phyloP scores from a whole-genome alignment of 1,284 basidiomycete genomes.

The Leccinum brunneo-olivaceum region DNA sequence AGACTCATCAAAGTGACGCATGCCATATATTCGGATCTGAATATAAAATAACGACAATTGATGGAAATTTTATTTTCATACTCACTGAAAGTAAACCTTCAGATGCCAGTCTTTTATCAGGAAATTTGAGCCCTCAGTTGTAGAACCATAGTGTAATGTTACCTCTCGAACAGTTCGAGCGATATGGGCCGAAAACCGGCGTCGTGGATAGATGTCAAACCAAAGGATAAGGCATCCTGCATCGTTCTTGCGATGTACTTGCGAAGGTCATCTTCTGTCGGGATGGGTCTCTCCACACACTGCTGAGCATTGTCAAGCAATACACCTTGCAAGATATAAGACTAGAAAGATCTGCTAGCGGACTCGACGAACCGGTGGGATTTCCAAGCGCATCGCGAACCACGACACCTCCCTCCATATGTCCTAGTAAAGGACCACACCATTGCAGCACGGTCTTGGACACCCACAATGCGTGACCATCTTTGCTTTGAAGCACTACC shows the following conservation, averaged over 20 bases:
- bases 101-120: slow-evolving; percentile 44
- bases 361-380: slow-evolving; percentile 60
- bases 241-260: slow-evolving; percentile 61
- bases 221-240: slow-evolving; percentile 60
- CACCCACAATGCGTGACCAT: slow-evolving; percentile 88
- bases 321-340: slow-evolving; percentile 39
- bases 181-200: slow-evolving; percentile 68
- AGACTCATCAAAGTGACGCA: slow-evolving; percentile 65
- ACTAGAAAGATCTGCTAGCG: background rate
- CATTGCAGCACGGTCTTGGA: slow-evolving; percentile 54
- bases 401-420: slow-evolving; percentile 73
- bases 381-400: slow-evolving; percentile 59
- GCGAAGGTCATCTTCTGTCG: slow-evolving; percentile 59
- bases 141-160: slow-evolving; percentile 5
- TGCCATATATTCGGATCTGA: slow-evolving; percentile 68
- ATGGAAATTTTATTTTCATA: slow-evolving; percentile 1
- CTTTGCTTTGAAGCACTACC: slow-evolving; percentile 76
- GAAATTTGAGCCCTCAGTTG: background rate
- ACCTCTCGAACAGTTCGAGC: slow-evolving; percentile 71
- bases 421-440: slow-evolving; percentile 56
- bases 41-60: background rate
- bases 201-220: slow-evolving; percentile 80
- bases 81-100: slow-evolving; percentile 57
- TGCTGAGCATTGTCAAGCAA: slow-evolving; percentile 70
- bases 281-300: slow-evolving; percentile 54